Conservation (phyloP, 2,329 filamentous ascomycete species). For the Cadophora sp. region DNA sequence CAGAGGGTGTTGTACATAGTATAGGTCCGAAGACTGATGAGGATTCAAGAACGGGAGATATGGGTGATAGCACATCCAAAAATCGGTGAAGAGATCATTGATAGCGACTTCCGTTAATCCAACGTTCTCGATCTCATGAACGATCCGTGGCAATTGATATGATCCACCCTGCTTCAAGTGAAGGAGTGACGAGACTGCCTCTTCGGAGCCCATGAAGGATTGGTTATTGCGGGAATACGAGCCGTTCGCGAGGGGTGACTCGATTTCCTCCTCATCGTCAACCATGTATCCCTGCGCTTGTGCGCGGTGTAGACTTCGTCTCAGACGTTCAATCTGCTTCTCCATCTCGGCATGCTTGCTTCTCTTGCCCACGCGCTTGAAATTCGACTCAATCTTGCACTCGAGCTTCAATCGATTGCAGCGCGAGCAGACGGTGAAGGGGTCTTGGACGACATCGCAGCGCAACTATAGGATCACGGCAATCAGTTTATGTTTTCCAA, state of each 20-base stretch:
- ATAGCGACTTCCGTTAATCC: conserved; percentile 69
- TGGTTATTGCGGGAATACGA: conserved; percentile 64
- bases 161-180: conserved; percentile 70
- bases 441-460: conserved; percentile 84
- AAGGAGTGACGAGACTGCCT: conserved; percentile 70
- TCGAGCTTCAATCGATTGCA: conserved; percentile 81
- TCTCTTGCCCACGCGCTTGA: conserved; percentile 83
- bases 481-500: conserved; percentile 24
- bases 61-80: conserved; percentile 77
- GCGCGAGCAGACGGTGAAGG: conserved; percentile 77
- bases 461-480: conserved; percentile 63
- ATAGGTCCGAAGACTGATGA: conserved; percentile 71
- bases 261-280: conserved; percentile 61
- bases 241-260: conserved; percentile 65
- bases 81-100: conserved; percentile 72
- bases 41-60: conserved; percentile 79
- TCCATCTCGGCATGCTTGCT: conserved; percentile 88
- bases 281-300: conserved; percentile 63
- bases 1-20: conserved; percentile 78
- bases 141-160: conserved; percentile 46
- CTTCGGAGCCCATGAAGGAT: conserved; percentile 71
- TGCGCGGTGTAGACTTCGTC: conserved; percentile 66
- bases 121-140: conserved; percentile 62
- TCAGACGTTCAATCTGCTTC: conserved; percentile 75
- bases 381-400: conserved; percentile 88